Evolutionary conservation across 352 stramenopile species (phyloP), one percentile per base, ranked within the genome.

Genomic region (Globisporangium middletonii): DNA sequence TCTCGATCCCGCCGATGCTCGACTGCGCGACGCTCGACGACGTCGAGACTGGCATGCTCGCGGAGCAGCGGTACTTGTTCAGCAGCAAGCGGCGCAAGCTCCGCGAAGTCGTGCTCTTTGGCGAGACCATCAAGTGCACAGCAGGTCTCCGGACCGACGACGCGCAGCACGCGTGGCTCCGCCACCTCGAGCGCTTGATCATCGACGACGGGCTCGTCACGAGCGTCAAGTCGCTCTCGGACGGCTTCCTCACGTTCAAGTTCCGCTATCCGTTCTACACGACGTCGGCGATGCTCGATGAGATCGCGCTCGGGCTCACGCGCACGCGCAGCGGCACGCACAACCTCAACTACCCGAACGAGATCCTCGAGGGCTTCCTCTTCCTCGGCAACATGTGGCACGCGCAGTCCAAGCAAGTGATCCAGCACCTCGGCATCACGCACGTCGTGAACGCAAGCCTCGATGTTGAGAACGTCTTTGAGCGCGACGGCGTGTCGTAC

Each of bases 311-410:
- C 12, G 65, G 79, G 12, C 45, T 91, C 33, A 83, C 70, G 50
- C 82, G 84, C 50, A 94, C 84, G 30, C 82, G 83, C 55, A 94
- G 84, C 60, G 84, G 84, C 23, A 92, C 77, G 5, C 84, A 94
- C 73, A 89, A 89, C 68, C 57, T 94, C 19, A 92, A 91, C 66
- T 94, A 94, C 72, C 84, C 84, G 46, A 94, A 94, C 55, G 84
- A 94, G 60, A 89, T 94, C 53, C 67, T 94, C 37, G 84, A 94
- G 50, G 82, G 82, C 1, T 94, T 94, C 64, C 60, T 94, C 8
- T 94, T 90, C 58, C 68, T 94, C 23, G 84, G 84, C 45, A 94
- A 94, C 66, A 92, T 94, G 82, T 94, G 84, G 84, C 84, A 94
- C 64, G 84, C 83, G 19, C 81, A 94, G 65, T 86, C 70, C 33